Conservation (phyloP, 768 basidiomycete species). For the Collybia sordida region DNA sequence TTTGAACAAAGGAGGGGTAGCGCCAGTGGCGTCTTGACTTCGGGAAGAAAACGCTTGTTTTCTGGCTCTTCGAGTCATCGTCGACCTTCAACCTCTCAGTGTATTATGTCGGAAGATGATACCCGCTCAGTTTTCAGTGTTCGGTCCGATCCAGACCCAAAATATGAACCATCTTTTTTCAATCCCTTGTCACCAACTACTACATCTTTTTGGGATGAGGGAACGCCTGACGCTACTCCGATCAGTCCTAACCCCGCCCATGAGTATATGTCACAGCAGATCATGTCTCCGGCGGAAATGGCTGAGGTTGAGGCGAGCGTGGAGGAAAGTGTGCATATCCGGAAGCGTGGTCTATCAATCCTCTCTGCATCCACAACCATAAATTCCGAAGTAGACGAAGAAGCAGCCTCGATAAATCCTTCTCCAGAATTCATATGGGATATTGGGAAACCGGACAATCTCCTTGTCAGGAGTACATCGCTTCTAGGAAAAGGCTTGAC, state of each 20-base stretch:
- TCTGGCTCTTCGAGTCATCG: slow-evolving; percentile 50
- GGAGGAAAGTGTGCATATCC: slow-evolving; percentile 26
- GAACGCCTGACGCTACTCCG: slow-evolving; percentile 31
- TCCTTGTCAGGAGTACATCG: slow-evolving; percentile 18
- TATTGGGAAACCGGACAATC: slow-evolving; percentile 9
- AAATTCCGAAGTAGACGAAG: slow-evolving; percentile 30
- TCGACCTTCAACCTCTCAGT: slow-evolving; percentile 51
- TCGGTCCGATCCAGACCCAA: slow-evolving; percentile 41
- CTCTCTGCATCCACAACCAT: slow-evolving; percentile 37
- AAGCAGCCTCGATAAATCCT: slow-evolving; percentile 19
- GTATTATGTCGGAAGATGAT: slow-evolving; percentile 49
- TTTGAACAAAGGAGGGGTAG: slow-evolving; percentile 27
- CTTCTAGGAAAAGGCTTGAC: slow-evolving; percentile 14
- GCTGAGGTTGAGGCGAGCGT: slow-evolving; percentile 57
- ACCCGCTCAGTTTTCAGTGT: slow-evolving; percentile 53
- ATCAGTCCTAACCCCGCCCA: slow-evolving; percentile 30
- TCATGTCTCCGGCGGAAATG: slow-evolving; percentile 68
- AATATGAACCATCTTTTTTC: slow-evolving; percentile 16
- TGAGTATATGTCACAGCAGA: slow-evolving; percentile 63
- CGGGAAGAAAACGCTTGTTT: slow-evolving; percentile 58
- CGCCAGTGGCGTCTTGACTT: slow-evolving; percentile 22
- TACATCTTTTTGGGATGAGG: slow-evolving; percentile 48
- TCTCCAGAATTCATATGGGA: slow-evolving; percentile 24
- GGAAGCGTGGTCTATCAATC: slow-evolving; percentile 35
- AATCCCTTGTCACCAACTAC: slow-evolving; percentile 22